phyloP scores from a whole-genome alignment of 2,329 filamentous ascomycete species.

The Epichloe scottii region DNA sequence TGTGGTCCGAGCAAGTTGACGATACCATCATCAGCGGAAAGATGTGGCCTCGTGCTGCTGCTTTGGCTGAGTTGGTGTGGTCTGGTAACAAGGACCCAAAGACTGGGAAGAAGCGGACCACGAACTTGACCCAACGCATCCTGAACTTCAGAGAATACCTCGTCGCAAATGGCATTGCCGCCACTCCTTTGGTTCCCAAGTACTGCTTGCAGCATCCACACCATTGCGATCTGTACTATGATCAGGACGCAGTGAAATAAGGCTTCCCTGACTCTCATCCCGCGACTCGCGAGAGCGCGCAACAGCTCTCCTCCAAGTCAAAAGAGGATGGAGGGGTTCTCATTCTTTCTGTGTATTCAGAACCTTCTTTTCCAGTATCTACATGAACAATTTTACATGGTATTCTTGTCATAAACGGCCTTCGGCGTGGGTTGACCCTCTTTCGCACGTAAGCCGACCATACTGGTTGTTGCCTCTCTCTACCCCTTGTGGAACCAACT shows the following conservation, averaged over 20 bases:
- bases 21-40: constrained; percentile 35
- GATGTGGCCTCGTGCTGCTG: constrained; percentile 45
- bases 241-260: constrained; percentile 30
- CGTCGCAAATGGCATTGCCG: constrained; percentile 38
- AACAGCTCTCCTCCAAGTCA: too few relatives aligned
- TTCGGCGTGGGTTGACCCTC: too few relatives aligned
- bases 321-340: too few relatives aligned
- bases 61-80: constrained; percentile 42
- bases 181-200: constrained; percentile 39
- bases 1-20: constrained; percentile 44
- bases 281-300: too few relatives aligned
- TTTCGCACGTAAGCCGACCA: too few relatives aligned
- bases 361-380: too few relatives aligned
- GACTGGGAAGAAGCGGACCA: constrained; percentile 29
- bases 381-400: too few relatives aligned
- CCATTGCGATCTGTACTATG: constrained; percentile 39
- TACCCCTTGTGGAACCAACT: too few relatives aligned
- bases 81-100: constrained; percentile 36
- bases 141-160: constrained; percentile 48
- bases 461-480: too few relatives aligned
- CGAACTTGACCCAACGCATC: constrained; percentile 34
- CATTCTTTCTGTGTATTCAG: too few relatives aligned
- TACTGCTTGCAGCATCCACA: constrained; percentile 46
- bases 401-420: too few relatives aligned
- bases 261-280: background rate